These are phyloP conservation scores for Cystobasidium pallidum DNA, from an alignment of 1,284 basidiomycete species.

Conservation along the genomic window DNA sequence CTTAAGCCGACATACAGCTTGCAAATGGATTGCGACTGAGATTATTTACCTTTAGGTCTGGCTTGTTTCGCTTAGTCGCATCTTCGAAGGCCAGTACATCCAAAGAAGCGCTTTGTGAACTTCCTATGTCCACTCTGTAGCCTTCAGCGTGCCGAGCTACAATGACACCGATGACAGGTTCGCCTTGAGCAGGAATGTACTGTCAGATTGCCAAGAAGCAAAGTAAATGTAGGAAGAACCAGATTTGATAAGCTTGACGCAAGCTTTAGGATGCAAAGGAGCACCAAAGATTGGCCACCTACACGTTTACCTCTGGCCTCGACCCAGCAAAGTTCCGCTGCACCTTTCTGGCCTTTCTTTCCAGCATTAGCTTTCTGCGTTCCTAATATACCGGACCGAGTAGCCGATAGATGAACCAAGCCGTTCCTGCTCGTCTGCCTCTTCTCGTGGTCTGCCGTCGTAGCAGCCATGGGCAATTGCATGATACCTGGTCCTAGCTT, in stretches of 20 bases:
- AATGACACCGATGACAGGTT: slow-evolving; percentile 75
- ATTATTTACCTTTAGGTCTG: slow-evolving; percentile 71
- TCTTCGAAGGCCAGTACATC: slow-evolving; percentile 83
- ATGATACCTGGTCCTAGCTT: slow-evolving; percentile 43
- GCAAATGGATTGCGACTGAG: too few species aligned
- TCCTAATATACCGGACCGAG: slow-evolving; percentile 42
- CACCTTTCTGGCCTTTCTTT: slow-evolving; percentile 12
- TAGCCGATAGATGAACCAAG: slow-evolving; percentile 20
- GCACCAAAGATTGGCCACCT: neutral
- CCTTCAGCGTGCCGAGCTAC: slow-evolving; percentile 72
- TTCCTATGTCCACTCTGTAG: slow-evolving; percentile 79
- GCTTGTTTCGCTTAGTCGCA: slow-evolving; percentile 79
- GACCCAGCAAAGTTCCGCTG: slow-evolving; percentile 38
- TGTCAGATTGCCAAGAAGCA: slow-evolving; percentile 54
- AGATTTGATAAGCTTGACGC: neutral
- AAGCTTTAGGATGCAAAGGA: neutral
- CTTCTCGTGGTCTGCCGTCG: neutral
- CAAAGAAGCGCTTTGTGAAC: slow-evolving; percentile 72
- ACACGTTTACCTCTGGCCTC: slow-evolving; percentile 36
- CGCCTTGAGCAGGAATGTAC: slow-evolving; percentile 82
- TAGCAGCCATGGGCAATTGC: slow-evolving; percentile 8
- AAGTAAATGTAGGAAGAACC: neutral
- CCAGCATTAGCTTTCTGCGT: neutral
- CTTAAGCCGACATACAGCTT: neutral
- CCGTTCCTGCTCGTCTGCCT: slow-evolving; percentile 8